Evolutionary conservation across 805 yeast species (phyloP), one percentile per base, ranked within the genome.

Genomic region (Blastobotrys chiropterorum): DNA sequence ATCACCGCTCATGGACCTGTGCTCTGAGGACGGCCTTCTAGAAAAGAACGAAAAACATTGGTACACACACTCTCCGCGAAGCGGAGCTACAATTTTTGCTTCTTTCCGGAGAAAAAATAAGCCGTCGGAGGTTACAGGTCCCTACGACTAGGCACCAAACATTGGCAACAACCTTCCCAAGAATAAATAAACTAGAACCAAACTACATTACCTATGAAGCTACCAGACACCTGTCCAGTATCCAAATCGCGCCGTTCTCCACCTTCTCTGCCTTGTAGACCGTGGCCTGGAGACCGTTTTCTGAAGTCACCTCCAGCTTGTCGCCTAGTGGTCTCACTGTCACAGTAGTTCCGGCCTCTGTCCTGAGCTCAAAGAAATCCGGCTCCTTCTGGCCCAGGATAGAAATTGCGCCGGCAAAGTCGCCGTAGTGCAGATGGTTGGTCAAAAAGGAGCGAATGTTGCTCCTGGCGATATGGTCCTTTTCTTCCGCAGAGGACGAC

Each of bases 371-470:
- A 19, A 49, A 38, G 3, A 40, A 15, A 16, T n/a, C 21, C 21
- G 31, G 19, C 45, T 42, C 49, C 8, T 21, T 34, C 16, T 48
- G 47, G 17, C 20, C 43, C 44, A 47, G 42, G 13, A 46, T 47
- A 8, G 46, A 15, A 40, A 47, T 34, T 19, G 46, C 42, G 43
- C 34, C 54, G n/a, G 38, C 47, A 40, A 53, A n/a, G 38, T 54
- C 47, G 40, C 58, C 60, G 15, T 60, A 67, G 22, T 82, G 78
- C 26, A 85, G 69, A 65, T 88, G 96, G 40, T 83, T 77, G 53
- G 77, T 72, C 26, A 87, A 74, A 59, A 85, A 88, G 53, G 71
- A 70, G 50, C 74, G 66, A 38, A 84, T 66, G 64, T 88, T 88
- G 14, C 69, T 61, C 17, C 69, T 63, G 3, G 81, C 75, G 0